Evolutionary conservation across 208 protist genomes (phyloP), one percentile per base, ranked within the genome.

Genomic region (Spongospora subterranea): DNA sequence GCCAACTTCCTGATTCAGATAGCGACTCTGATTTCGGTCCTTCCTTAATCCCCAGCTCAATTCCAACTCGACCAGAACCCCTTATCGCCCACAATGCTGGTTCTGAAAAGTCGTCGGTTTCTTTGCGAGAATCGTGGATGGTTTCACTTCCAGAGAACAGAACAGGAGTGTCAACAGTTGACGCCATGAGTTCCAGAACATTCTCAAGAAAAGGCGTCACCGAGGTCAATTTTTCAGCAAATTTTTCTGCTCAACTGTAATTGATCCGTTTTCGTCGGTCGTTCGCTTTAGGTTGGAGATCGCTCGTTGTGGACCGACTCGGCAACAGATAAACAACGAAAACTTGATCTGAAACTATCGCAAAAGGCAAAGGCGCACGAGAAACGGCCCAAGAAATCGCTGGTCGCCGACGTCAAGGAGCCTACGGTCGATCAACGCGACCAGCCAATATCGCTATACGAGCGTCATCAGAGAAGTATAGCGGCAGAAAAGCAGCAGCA

Each of bases 221-320:
- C 35, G 71, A 82, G 6, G 71, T 82, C 6, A 82, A 20, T 82
- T 6, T n/a, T 35, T 6, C 35, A 40, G n/a, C 13, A 6, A 35
- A 35, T 45, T 45, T 82, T n/a, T 40, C 17, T 17, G 20, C 20
- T 40, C n/a, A 13, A 40, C 71, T 43, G 6, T 82, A 35, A 82
- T 35, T 82, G 40, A 82, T 82, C 6, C 6, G 6, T 45, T 43
- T n/a, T n/a, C n/a, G n/a, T n/a, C n/a, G n/a, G n/a, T n/a, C n/a
- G n/a, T n/a, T n/a, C n/a, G n/a, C n/a, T n/a, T 82, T n/a, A 82
- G 71, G 35, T 82, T 35, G 71, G 71, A 45, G 71, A 82, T 82
- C 71, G n/a, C 17, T 82, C 71, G 40, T 6, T 35, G 17, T 82
- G 71, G 71, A 82, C 71, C 35, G 71, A 82, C 35, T 39, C 71